phyloP scores from a whole-genome alignment of 176 grass and related monocot species.

The Aegilops speltoides region DNA sequence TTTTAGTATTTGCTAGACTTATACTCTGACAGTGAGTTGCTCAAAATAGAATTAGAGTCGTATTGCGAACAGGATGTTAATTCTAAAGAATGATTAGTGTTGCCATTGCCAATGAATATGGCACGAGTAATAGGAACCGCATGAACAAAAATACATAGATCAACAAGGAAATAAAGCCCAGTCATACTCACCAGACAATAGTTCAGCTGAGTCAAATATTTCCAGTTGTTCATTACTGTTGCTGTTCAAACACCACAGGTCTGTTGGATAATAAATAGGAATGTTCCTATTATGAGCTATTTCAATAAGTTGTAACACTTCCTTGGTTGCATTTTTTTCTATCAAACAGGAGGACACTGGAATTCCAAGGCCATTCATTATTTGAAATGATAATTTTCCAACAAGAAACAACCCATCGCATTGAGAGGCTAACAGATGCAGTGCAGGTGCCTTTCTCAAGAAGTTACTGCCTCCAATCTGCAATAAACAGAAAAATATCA shows the following conservation, averaged over 20 bases:
- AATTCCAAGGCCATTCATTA: slow-evolving; percentile 77
- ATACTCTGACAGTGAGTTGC: slow-evolving; percentile 3
- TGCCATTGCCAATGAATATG: not conserved
- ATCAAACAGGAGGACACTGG: slow-evolving; percentile 49
- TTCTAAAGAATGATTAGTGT: slow-evolving; percentile 15
- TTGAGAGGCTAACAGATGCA: slow-evolving; percentile 58
- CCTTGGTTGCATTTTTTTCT: slow-evolving; percentile 53
- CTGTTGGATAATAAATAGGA: slow-evolving; percentile 82
- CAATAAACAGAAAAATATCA: slow-evolving; percentile 39
- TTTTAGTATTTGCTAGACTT: not conserved
- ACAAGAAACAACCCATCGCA: slow-evolving; percentile 78
- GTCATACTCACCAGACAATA: slow-evolving; percentile 53
- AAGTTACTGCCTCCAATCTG: slow-evolving; percentile 94
- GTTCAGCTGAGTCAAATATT: slow-evolving; percentile 47
- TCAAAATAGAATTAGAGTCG: not conserved
- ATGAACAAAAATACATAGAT: not conserved
- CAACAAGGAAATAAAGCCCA: not conserved
- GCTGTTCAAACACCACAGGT: slow-evolving; percentile 60
- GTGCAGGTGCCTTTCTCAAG: slow-evolving; percentile 63
- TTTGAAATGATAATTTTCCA: slow-evolving; percentile 88
- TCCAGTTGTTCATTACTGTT: slow-evolving; percentile 25
- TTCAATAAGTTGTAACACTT: slow-evolving; percentile 67
- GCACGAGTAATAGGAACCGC: not conserved
- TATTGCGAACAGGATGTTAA: slow-evolving; percentile 19
- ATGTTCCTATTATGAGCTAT: slow-evolving; percentile 50